Base-by-base conservation (phyloP, 2,329 filamentous ascomycete genomes). In the Rhinocladiella similis region DNA sequence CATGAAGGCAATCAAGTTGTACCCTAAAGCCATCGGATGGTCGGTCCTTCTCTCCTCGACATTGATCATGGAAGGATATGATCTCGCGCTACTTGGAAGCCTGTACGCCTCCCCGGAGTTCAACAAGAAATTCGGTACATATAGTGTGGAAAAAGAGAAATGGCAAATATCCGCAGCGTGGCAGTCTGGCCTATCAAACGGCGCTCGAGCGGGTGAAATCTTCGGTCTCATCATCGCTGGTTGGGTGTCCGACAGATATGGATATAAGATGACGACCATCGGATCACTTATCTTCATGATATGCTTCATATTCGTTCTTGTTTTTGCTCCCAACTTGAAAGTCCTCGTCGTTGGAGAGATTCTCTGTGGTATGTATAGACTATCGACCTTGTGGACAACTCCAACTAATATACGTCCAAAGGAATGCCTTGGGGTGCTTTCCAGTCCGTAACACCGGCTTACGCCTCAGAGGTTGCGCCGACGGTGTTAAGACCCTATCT, bases 1-100 rank as follows among this genome's bases (percentile, higher is more conserved):
- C 54, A 67, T 82, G 69, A 84, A 96, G 75, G 90, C 90, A 59
- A 80, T 96, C 70, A 84, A 80, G 68, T 80, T 94, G 25, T 96
- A 96, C 69, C 91, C 90, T 56, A 93, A 94, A 76, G 91, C 91
- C 16, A 86, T 95, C 56, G 81, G 77, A 20, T 96, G 90, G 90
- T 90, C 86, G 65, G 67, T 95, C 50, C 77, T 95, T 56, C 92
- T 96, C 71, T 92, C 88, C 16, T 92, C 89, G 0, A 91, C 88
- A 69, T 94, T 96, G 67, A 85, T 85, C 67, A 96, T 96, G 91
- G 91, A 96, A 72, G 91, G 90, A 33, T 62, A 59, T 38, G 53
- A 62, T 41, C 35, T 48, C 19, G 41, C 27, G 12, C 33, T 94
- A 51, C 84, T 94, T 66, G 90, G 87, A 77, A 92, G 91, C 72